phyloP scores from a whole-genome alignment of 108 stramenopile genomes.

The Cyclotella choctawhatcheeana region DNA sequence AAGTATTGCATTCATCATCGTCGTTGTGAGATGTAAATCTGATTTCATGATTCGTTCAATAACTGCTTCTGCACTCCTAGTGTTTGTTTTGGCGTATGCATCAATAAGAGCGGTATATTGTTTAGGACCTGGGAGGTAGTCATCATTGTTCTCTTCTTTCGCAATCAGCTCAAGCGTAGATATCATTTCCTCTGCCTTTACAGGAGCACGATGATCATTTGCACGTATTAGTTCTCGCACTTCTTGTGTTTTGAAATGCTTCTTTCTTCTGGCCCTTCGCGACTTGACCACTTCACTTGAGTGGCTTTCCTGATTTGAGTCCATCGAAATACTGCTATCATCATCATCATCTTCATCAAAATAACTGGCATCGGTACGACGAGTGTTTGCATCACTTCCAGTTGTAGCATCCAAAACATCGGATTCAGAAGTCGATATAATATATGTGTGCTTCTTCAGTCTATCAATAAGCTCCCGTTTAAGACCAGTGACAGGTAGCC shows the following conservation, averaged over 20 bases:
- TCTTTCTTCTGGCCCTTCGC: conserved; percentile 36
- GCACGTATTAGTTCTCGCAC: conserved; percentile 29
- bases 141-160: conserved; percentile 29
- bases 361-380: not conserved
- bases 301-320: not conserved
- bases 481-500: conserved; percentile 50
- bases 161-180: conserved; percentile 27
- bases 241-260: conserved; percentile 48
- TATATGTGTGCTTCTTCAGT: not conserved
- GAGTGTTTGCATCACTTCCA: not conserved
- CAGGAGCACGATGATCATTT: conserved; percentile 33
- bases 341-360: conserved; percentile 1
- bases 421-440: not conserved
- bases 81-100: conserved; percentile 37
- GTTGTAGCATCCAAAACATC: not conserved
- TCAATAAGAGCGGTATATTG: conserved; percentile 44
- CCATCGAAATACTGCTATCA: not conserved
- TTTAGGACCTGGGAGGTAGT: conserved; percentile 38
- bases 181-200: conserved; percentile 49
- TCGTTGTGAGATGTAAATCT: conserved; percentile 27
- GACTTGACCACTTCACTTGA: conserved; percentile 12
- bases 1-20: conserved; percentile 42
- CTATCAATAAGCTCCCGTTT: conserved; percentile 53
- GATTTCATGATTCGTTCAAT: conserved; percentile 31
- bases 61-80: conserved; percentile 34